Base-by-base conservation (phyloP, 1,284 basidiomycete species). In the Naganishia cerealis region DNA sequence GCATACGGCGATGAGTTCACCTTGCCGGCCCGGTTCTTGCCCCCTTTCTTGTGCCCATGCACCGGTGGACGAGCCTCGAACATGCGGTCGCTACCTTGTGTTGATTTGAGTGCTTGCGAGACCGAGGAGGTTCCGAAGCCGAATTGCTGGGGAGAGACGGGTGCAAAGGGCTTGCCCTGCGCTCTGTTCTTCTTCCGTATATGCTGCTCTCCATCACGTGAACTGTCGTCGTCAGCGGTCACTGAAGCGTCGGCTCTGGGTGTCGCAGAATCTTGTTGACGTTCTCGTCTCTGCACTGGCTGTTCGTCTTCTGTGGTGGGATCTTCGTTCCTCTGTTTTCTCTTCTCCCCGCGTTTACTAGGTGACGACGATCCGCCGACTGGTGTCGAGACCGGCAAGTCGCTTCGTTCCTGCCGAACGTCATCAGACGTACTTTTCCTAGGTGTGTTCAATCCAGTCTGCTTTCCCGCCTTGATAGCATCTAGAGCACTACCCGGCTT, bases 401-500 rank as follows among this genome's bases (percentile, higher is more conserved):
- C 53, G 16, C 16, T 36, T 36, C 54, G 54, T 10, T 56, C 54
- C 10, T 5, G n/a, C 16, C 54, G 33, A 26, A 21, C 57, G 57
- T 42, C 26, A 18, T 43, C 39, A 6, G n/a, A n/a, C 39, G 57
- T 13, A 58, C 40, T 24, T 42, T 63, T 63, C 7, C 50, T n/a
- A 9, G 65, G 55, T 33, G 54, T 57, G 38, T 21, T 50, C 12
- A 42, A 18, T 21, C n/a, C 36, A 53, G 29, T 67, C 43, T 40
- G 26, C 48, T 67, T 57, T 42, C 54, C 57, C 9, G 65, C 48
- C 40, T 65, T 52, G 48, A 65, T 66, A 10, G 56, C 67, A 43
- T 65, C 54, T 4, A 69, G 46, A 10, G 48, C 56, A 46, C 53
- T 61, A n/a, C 57, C 66, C 6, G 67, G 29, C 58, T 65, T 62